Evolutionary conservation across 345 rosid species (phyloP).

Genomic region (Rhodamnia rubescens): DNA sequence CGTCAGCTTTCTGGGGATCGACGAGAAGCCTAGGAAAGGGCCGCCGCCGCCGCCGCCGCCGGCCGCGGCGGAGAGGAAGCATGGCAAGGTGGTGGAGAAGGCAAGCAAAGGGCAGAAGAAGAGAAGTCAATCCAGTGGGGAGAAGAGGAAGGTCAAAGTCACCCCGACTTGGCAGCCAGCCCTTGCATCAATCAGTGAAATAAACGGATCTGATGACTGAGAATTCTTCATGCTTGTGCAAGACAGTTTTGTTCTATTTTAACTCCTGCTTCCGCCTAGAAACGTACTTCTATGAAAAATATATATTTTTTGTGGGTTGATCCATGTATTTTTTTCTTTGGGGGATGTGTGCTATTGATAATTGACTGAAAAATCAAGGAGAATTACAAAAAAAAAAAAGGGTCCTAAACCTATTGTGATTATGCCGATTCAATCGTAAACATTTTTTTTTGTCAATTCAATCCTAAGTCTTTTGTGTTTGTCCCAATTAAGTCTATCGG

Average conservation of each 20-base stretch:
- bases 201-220: background rate
- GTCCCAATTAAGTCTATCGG: no score
- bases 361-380: background rate
- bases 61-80: background rate
- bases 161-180: background rate
- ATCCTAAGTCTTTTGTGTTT: no score
- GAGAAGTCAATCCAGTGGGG: background rate
- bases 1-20: constrained; percentile 17
- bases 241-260: background rate
- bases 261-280: background rate
- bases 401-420: no score
- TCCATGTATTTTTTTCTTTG: background rate
- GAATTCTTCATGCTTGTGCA: background rate
- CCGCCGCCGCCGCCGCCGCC: background rate
- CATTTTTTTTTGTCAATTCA: no score
- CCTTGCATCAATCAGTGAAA: background rate
- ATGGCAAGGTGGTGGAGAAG: background rate
- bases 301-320: background rate
- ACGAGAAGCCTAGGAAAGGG: constrained; percentile 6
- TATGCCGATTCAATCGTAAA: no score
- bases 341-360: background rate
- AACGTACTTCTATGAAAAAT: background rate
- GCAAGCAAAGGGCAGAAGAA: background rate
- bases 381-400: no score
- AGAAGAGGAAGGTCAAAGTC: constrained; percentile 16